These are phyloP conservation scores for Phytophthora sansomeana DNA, from an alignment of 352 stramenopile species.

Conservation along the genomic window DNA sequence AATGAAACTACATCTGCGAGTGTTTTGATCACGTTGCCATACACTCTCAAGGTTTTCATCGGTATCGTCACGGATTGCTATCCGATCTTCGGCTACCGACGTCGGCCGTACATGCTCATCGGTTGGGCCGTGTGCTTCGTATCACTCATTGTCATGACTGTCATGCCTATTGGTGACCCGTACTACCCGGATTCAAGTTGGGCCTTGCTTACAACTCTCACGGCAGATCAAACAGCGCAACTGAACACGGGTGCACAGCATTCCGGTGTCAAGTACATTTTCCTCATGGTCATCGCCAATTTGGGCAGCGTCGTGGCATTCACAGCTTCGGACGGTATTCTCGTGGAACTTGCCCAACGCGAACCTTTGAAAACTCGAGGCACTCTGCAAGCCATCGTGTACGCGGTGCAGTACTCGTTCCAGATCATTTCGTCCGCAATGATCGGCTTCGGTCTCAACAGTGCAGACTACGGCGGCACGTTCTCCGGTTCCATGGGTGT, in stretches of 20 bases:
- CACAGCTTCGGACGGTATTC: slow-evolving; percentile 58
- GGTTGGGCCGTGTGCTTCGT: slow-evolving; percentile 44
- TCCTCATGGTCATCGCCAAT: slow-evolving; percentile 68
- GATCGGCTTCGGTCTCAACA: slow-evolving; percentile 46
- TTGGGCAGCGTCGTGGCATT: slow-evolving; percentile 69
- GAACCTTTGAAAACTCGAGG: slow-evolving; percentile 42
- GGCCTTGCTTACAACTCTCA: slow-evolving; percentile 15
- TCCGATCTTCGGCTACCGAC: slow-evolving; percentile 52
- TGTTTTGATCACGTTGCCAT: slow-evolving; percentile 46
- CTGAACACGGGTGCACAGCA: slow-evolving; percentile 40
- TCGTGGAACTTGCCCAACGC: slow-evolving; percentile 50
- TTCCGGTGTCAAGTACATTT: slow-evolving; percentile 48
- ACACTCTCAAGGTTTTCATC: slow-evolving; percentile 55
- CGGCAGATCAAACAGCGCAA: slow-evolving; percentile 19
- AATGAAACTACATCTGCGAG: slow-evolving; percentile 36
- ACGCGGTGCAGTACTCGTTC: slow-evolving; percentile 41
- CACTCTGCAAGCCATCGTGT: slow-evolving; percentile 38
- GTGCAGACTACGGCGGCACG: slow-evolving; percentile 42
- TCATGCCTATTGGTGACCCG: slow-evolving; percentile 33
- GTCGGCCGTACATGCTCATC: slow-evolving; percentile 45
- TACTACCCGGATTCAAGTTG: slow-evolving; percentile 38
- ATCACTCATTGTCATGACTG: slow-evolving; percentile 37
- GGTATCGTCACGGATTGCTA: slow-evolving; percentile 51
- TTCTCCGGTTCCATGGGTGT: slow-evolving; percentile 43
- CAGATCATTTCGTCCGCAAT: slow-evolving; percentile 35